Percentiles rank a stretch among this genome's conserved stretches.
Conservation (phyloP, 148 eudicot species). For the Linanthus parryae region DNA sequence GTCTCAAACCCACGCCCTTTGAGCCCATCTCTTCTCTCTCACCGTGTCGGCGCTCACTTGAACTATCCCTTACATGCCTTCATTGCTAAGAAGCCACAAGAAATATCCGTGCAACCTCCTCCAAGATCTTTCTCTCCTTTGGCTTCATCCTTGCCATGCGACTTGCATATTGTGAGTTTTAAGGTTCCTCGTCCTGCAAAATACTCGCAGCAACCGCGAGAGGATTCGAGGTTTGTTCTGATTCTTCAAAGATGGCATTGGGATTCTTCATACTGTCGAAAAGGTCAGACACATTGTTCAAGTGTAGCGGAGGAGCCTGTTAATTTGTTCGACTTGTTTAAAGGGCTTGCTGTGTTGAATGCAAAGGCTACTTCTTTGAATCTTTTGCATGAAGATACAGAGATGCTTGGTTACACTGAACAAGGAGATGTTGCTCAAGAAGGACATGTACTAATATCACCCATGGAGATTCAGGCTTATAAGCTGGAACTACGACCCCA, state of each 20-base stretch:
- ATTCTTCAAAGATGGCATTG: slow-evolving; percentile 66
- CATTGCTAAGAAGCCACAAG: slow-evolving; percentile 60
- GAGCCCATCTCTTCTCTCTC: slow-evolving; percentile 85
- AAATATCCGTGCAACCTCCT: slow-evolving; percentile 59
- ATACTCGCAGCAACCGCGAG: slow-evolving; percentile 54
- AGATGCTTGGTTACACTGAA: slow-evolving; percentile 76
- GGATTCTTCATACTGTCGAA: slow-evolving; percentile 77
- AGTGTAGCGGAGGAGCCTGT: slow-evolving; percentile 60
- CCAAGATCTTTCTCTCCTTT: slow-evolving; percentile 72
- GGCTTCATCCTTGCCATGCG: slow-evolving; percentile 74
- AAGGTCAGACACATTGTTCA: slow-evolving; percentile 57
- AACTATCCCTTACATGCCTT: slow-evolving; percentile 75
- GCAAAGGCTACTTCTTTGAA: slow-evolving; percentile 70
- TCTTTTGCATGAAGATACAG: slow-evolving; percentile 83
- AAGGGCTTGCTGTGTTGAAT: slow-evolving; percentile 54
- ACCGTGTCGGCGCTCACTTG: slow-evolving; percentile 62
- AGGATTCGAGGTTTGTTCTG: slow-evolving; percentile 53
- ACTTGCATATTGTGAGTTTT: slow-evolving; percentile 74
- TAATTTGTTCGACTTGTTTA: slow-evolving; percentile 62
- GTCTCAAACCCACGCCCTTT: slow-evolving; percentile 40
- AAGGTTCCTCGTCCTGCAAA: slow-evolving; percentile 83
- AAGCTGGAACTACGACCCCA: slow-evolving; percentile 58
- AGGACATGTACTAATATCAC: slow-evolving; percentile 75
- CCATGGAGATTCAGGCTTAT: slow-evolving; percentile 97
- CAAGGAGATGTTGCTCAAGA: slow-evolving; percentile 68